Conservation (phyloP, 441 rosid genomes). For the Raphanus hybrid region DNA sequence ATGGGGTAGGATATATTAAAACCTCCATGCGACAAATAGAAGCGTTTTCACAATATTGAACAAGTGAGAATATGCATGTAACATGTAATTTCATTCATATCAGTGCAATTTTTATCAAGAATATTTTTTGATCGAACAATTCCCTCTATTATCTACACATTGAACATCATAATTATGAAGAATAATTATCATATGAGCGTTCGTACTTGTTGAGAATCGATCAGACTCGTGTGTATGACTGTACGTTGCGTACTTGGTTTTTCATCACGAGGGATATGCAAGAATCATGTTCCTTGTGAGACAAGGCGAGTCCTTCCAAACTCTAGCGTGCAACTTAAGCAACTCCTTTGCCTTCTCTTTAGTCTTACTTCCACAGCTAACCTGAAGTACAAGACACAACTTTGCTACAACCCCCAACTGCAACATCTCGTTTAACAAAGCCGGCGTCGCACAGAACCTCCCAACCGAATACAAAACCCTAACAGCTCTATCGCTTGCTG, state of each 20-base stretch:
- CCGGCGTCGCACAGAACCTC: slow-evolving; percentile 59
- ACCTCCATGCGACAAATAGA: background rate
- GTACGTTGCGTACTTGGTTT: slow-evolving; percentile 5
- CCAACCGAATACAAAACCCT: slow-evolving; percentile 65
- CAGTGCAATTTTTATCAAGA: background rate
- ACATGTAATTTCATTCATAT: slow-evolving; percentile 31
- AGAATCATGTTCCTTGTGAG: slow-evolving; percentile 51
- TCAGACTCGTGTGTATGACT: background rate
- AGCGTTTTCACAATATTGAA: background rate
- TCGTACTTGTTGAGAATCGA: slow-evolving; percentile 33
- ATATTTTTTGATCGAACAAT: slow-evolving; percentile 27
- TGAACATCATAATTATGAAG: slow-evolving; percentile 22
- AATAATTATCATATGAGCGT: slow-evolving; percentile 7
- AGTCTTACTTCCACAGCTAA: slow-evolving; percentile 52
- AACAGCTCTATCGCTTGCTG: slow-evolving; percentile 73
- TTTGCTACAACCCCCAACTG: slow-evolving; percentile 76
- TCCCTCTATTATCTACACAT: slow-evolving; percentile 17
- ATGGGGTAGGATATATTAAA: background rate
- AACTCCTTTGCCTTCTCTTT: slow-evolving; percentile 71
- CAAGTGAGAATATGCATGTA: slow-evolving; percentile 24
- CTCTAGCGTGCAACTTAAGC: slow-evolving; percentile 67
- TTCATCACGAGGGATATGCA: slow-evolving; percentile 58
- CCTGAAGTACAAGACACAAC: slow-evolving; percentile 74
- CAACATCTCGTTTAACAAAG: slow-evolving; percentile 71
- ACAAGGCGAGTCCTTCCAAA: slow-evolving; percentile 80